These are phyloP conservation scores for Scytalidium sp. DNA, from an alignment of 2,329 filamentous ascomycete species.

Conservation along the genomic window DNA sequence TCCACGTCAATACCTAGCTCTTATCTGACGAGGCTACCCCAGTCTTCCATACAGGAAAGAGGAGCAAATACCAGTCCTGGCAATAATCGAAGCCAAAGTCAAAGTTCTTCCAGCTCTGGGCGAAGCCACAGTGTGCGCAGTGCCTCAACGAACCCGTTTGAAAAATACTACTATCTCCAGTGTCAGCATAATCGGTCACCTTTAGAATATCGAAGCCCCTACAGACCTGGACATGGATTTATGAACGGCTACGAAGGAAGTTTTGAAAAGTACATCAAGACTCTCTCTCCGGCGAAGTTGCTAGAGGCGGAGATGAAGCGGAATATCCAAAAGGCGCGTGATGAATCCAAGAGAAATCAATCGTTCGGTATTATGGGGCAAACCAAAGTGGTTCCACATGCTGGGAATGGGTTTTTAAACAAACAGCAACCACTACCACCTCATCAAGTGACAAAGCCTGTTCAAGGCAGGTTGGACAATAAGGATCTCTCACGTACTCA, in stretches of 20 bases:
- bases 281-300: background rate
- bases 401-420: background rate
- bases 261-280: constrained; percentile 22
- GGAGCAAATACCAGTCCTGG: background rate
- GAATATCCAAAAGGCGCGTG: background rate
- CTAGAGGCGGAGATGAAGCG: background rate
- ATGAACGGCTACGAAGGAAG: constrained; percentile 58
- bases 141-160: constrained; percentile 20
- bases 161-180: constrained; percentile 50
- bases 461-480: constrained; percentile 19
- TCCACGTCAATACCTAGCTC: background rate
- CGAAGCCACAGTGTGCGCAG: background rate
- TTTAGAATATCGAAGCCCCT: constrained; percentile 57
- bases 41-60: constrained; percentile 11
- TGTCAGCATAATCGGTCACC: constrained; percentile 57
- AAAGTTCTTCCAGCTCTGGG: background rate
- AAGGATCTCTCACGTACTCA: constrained; percentile 26
- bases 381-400: background rate
- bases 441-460: constrained; percentile 5
- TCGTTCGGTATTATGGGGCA: background rate
- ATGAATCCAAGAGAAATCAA: background rate
- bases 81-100: background rate
- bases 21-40: too few relatives aligned
- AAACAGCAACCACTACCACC: constrained; percentile 9
- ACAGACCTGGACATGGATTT: constrained; percentile 53